These are phyloP conservation scores for Paramarasmius palmivorus DNA, from an alignment of 1,284 basidiomycete genomes.

Conservation along the genomic window DNA sequence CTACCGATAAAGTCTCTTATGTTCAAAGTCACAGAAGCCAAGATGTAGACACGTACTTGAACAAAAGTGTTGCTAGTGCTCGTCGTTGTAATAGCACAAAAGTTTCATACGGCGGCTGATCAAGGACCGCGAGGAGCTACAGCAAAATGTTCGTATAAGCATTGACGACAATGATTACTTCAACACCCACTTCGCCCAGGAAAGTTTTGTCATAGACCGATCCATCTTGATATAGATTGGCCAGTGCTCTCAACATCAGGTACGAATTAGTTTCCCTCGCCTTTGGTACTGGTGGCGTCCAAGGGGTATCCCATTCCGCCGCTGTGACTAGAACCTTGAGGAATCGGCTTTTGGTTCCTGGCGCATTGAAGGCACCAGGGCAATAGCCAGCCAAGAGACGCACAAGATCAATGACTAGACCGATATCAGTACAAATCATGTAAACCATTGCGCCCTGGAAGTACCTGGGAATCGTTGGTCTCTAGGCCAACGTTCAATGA, in stretches of 20 bases:
- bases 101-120: constrained; percentile 47
- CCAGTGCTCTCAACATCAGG: constrained; percentile 79
- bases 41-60: constrained; percentile 63
- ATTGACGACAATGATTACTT: neutral
- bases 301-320: constrained; percentile 66
- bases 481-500: constrained; percentile 81
- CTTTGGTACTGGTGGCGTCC: constrained; percentile 60
- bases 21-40: neutral
- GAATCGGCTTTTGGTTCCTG: constrained; percentile 52
- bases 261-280: constrained; percentile 83
- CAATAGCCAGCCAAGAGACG: constrained; percentile 76
- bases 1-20: constrained; percentile 33
- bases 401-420: constrained; percentile 84
- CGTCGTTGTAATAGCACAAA: constrained; percentile 74
- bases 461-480: constrained; percentile 82
- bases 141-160: constrained; percentile 3
- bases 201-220: constrained; percentile 46
- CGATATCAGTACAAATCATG: neutral
- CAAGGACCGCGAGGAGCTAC: constrained; percentile 58
- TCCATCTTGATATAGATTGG: constrained; percentile 76
- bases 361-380: constrained; percentile 47
- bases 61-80: constrained; percentile 73
- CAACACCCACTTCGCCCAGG: constrained; percentile 47
- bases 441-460: constrained; percentile 14
- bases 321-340: constrained; percentile 66